These are phyloP conservation scores for Blastosporella zonata DNA, from an alignment of 1,284 basidiomycete species.

Conservation along the genomic window DNA sequence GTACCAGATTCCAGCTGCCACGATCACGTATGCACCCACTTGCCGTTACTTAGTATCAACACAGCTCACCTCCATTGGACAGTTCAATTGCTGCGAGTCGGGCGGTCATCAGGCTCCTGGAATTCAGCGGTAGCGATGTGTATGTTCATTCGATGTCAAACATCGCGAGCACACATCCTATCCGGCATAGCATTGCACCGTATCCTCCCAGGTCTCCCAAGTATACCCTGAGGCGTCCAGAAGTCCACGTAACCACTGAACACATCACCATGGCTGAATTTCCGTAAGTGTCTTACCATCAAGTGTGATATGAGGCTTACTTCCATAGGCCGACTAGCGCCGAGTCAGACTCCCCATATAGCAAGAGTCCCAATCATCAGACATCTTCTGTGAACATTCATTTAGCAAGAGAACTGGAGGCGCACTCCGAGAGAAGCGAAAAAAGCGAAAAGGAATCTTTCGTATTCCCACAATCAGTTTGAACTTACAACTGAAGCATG, in stretches of 20 bases:
- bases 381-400: slow-evolving; percentile 29
- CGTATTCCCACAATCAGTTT: slow-evolving; percentile 22
- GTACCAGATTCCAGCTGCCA: slow-evolving; percentile 58
- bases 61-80: slow-evolving; percentile 8
- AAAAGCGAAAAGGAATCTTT: slow-evolving; percentile 28
- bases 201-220: slow-evolving; percentile 24
- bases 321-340: slow-evolving; percentile 19
- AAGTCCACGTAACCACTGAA: slow-evolving; percentile 59
- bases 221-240: slow-evolving; percentile 38
- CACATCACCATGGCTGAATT: slow-evolving; percentile 51
- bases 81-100: slow-evolving; percentile 65
- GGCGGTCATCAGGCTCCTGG: slow-evolving; percentile 59
- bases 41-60: slow-evolving; percentile 2
- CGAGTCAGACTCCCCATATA: slow-evolving; percentile 26
- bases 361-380: slow-evolving; percentile 24
- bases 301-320: not conserved
- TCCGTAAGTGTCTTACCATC: slow-evolving; percentile 31
- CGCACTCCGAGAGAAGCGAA: slow-evolving; percentile 26
- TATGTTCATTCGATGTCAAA: slow-evolving; percentile 48
- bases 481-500: not conserved
- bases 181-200: slow-evolving; percentile 27
- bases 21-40: slow-evolving; percentile 48
- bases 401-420: slow-evolving; percentile 27
- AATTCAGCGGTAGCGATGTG: slow-evolving; percentile 44
- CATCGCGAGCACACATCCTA: slow-evolving; percentile 30